These are phyloP conservation scores for Candida koratica DNA, from an alignment of 805 yeast species.

Conservation along the genomic window DNA sequence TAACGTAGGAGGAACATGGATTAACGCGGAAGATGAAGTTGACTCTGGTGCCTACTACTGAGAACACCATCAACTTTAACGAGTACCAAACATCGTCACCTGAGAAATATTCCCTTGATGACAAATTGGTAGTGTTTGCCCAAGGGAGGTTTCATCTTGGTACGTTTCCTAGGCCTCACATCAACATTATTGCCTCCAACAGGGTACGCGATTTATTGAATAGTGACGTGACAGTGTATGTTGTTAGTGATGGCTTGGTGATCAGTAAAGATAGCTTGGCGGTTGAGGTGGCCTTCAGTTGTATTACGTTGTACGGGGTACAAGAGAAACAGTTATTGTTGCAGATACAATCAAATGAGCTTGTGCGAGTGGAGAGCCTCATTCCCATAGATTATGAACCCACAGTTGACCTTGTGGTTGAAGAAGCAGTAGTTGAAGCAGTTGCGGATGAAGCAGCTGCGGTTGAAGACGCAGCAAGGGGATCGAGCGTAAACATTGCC, in stretches of 20 bases:
- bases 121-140: slow-evolving; percentile 38
- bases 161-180: not conserved
- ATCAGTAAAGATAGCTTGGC: not conserved
- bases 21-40: slow-evolving; percentile 3
- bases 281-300: slow-evolving; percentile 9
- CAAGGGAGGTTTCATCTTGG: slow-evolving; percentile 23
- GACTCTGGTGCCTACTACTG: slow-evolving; percentile 32
- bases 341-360: slow-evolving; percentile 27
- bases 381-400: slow-evolving; percentile 4
- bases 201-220: slow-evolving; percentile 3
- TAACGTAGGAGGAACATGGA: too few species aligned
- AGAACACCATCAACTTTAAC: slow-evolving; percentile 35
- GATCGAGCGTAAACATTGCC: too few species aligned
- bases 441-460: not conserved
- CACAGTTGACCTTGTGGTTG: slow-evolving; percentile 10
- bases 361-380: slow-evolving; percentile 4
- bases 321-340: slow-evolving; percentile 22
- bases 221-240: slow-evolving; percentile 1
- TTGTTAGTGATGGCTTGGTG: slow-evolving; percentile 5
- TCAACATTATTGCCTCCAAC: not conserved
- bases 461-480: too few species aligned
- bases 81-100: slow-evolving; percentile 37
- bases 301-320: slow-evolving; percentile 28
- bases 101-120: slow-evolving; percentile 32
- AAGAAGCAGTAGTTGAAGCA: too few species aligned